Evolutionary conservation across 1,284 basidiomycete species (phyloP).

Genomic region (Porogramme epimiltina): DNA sequence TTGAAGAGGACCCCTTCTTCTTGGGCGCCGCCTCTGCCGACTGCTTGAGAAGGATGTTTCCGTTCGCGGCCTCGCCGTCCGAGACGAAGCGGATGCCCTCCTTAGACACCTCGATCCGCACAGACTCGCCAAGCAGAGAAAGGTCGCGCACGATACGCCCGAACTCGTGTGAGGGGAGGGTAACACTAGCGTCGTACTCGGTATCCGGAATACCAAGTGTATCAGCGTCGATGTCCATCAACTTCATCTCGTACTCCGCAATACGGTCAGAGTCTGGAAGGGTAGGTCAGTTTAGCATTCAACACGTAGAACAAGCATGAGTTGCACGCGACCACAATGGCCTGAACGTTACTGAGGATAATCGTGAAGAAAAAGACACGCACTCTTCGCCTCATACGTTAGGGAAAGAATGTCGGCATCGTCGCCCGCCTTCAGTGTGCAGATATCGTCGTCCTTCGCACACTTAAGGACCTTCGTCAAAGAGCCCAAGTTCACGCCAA

Average conservation of each 20-base stretch:
- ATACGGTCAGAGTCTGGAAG: conserved; percentile 86
- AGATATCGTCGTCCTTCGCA: conserved; percentile 95
- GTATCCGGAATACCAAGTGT: conserved; percentile 98
- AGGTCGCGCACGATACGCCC: conserved; percentile 93
- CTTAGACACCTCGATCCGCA: conserved; percentile 95
- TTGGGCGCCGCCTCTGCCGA: conserved; percentile 42
- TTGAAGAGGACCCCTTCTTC: conserved; percentile 34
- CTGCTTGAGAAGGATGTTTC: conserved; percentile 86
- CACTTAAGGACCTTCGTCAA: conserved; percentile 97
- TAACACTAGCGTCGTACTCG: conserved; percentile 93
- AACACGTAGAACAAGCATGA: background rate
- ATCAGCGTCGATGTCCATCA: conserved; percentile 99
- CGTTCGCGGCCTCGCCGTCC: conserved; percentile 95
- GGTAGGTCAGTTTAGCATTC: background rate
- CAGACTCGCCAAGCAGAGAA: conserved; percentile 90
- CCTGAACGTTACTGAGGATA: too few relatives aligned
- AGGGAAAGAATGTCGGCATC: conserved; percentile 91
- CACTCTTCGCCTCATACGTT: conserved; percentile 91
- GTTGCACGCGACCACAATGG: too few relatives aligned
- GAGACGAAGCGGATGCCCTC: conserved; percentile 94
- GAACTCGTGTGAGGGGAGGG: conserved; percentile 88
- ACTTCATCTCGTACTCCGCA: conserved; percentile 98
- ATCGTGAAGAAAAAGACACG: conserved; percentile 34
- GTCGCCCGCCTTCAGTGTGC: conserved; percentile 91
- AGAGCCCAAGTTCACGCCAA: conserved; percentile 88